A percentile compares a stretch with the other conserved stretches of the same genome.
Conservation (phyloP, 345 rosid genomes). For the Salix exigua region DNA sequence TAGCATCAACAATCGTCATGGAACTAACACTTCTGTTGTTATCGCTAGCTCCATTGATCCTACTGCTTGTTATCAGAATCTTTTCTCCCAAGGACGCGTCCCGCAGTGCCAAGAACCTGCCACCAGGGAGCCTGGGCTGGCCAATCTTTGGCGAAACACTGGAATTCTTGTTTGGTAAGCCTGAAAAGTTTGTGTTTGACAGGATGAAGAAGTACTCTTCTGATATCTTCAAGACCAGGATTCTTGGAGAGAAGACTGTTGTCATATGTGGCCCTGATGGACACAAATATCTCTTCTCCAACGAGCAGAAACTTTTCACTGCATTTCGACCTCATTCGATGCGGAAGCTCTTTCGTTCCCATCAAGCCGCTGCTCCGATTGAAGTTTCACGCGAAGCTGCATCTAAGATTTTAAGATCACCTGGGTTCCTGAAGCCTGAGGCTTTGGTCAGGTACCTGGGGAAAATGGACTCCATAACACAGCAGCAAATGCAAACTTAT, state of each 20-base stretch:
- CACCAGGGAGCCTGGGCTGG: slow-evolving; percentile 66
- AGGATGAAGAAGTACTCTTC: slow-evolving; percentile 48
- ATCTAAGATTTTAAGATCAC: slow-evolving; percentile 29
- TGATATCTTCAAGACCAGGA: slow-evolving; percentile 48
- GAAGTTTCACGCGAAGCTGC: slow-evolving; percentile 24
- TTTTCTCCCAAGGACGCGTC: neutral
- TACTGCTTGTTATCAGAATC: neutral
- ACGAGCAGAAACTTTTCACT: slow-evolving; percentile 52
- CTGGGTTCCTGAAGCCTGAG: slow-evolving; percentile 49
- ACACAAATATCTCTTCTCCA: slow-evolving; percentile 53
- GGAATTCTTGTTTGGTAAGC: slow-evolving; percentile 44
- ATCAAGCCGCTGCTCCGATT: slow-evolving; percentile 21
- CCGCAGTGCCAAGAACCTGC: slow-evolving; percentile 25
- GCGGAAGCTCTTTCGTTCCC: slow-evolving; percentile 47
- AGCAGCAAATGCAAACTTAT: slow-evolving; percentile 28
- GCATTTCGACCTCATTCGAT: slow-evolving; percentile 48
- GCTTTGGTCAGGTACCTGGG: slow-evolving; percentile 47
- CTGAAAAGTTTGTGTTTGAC: slow-evolving; percentile 43
- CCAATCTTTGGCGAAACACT: slow-evolving; percentile 48
- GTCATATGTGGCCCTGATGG: slow-evolving; percentile 59
- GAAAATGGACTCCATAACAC: slow-evolving; percentile 47
- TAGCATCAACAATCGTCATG: neutral
- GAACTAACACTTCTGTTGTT: neutral
- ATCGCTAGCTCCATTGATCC: neutral
- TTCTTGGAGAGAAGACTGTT: slow-evolving; percentile 48